A percentile compares a stretch with the other conserved stretches of the same genome.
Evolutionary conservation across 805 yeast species (phyloP).

Genomic region (Isabelozyma pseudorhagii): DNA sequence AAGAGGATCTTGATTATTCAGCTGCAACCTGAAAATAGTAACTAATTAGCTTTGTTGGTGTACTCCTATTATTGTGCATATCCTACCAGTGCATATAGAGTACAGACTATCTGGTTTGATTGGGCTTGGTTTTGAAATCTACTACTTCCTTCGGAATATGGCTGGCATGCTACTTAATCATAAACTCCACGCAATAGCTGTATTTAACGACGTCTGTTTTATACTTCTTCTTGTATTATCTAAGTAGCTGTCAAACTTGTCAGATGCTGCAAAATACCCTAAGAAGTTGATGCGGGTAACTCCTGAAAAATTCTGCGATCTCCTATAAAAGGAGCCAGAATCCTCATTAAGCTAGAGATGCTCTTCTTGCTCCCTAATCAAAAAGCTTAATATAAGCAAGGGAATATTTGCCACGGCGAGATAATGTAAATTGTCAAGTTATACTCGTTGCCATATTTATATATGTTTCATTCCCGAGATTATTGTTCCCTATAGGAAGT

Average conservation of each 20-base stretch:
- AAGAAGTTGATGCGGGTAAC: neutral
- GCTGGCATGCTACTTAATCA: too few relatives aligned
- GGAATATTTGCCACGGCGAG: constrained; percentile 71
- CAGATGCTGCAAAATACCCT: neutral
- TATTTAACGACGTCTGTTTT: too few relatives aligned
- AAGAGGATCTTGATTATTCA: too few relatives aligned
- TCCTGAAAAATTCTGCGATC: neutral
- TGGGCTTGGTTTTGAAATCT: too few relatives aligned
- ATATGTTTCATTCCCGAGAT: constrained; percentile 50
- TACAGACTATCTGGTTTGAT: too few relatives aligned
- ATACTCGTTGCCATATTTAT: constrained; percentile 60
- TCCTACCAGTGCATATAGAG: too few relatives aligned
- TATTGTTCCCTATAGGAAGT: constrained; percentile 57
- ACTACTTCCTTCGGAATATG: too few relatives aligned
- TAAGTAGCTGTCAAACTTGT: neutral
- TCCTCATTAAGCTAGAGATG: neutral
- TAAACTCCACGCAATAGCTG: too few relatives aligned
- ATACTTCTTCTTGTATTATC: too few relatives aligned
- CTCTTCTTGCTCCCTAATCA: constrained; percentile 43
- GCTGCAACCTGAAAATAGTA: too few relatives aligned
- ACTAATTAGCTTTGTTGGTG: too few relatives aligned
- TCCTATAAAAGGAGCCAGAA: neutral
- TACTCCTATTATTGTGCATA: too few relatives aligned
- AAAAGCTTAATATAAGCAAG: constrained; percentile 48
- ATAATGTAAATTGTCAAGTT: constrained; percentile 58